These are phyloP conservation scores for Phytophthora colocasiae DNA, from an alignment of 352 stramenopile genomes.

Conservation along the genomic window DNA sequence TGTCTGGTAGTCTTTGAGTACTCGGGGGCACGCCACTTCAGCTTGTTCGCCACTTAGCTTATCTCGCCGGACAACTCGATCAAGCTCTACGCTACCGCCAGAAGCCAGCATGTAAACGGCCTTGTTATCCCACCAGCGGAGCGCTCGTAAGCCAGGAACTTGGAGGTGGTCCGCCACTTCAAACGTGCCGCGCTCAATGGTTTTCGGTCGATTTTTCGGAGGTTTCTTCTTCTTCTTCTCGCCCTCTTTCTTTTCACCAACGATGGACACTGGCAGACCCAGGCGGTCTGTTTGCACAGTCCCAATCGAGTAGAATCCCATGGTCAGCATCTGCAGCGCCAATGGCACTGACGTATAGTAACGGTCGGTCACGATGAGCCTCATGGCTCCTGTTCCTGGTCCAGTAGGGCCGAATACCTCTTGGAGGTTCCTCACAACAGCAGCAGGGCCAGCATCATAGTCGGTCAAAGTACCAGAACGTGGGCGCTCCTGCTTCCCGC, in stretches of 20 bases:
- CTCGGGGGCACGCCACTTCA: constrained; percentile 8
- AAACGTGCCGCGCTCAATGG: constrained; percentile 10
- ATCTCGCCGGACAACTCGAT: constrained; percentile 7
- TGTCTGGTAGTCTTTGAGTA: constrained; percentile 19
- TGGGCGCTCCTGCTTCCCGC: background rate
- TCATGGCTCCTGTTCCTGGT: background rate
- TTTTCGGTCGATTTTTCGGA: constrained; percentile 10
- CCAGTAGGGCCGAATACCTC: constrained; percentile 4
- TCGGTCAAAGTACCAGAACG: background rate
- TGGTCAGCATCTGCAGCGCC: constrained; percentile 18
- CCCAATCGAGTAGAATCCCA: constrained; percentile 22
- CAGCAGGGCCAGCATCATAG: background rate
- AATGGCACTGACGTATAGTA: constrained; percentile 18
- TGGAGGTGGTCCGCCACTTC: background rate
- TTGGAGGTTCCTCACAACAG: constrained; percentile 16
- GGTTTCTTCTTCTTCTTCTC: constrained; percentile 7
- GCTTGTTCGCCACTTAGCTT: background rate
- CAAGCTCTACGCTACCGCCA: constrained; percentile 1
- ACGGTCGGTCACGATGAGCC: constrained; percentile 16
- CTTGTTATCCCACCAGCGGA: constrained; percentile 14
- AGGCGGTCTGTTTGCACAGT: constrained; percentile 10
- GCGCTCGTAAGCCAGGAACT: background rate
- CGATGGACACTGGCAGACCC: background rate
- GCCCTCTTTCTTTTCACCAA: constrained; percentile 7
- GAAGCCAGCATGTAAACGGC: constrained; percentile 10